Evolutionary conservation across 2,329 filamentous ascomycete genomes (phyloP).

Genomic region (Hirsutella rhossiliensis): DNA sequence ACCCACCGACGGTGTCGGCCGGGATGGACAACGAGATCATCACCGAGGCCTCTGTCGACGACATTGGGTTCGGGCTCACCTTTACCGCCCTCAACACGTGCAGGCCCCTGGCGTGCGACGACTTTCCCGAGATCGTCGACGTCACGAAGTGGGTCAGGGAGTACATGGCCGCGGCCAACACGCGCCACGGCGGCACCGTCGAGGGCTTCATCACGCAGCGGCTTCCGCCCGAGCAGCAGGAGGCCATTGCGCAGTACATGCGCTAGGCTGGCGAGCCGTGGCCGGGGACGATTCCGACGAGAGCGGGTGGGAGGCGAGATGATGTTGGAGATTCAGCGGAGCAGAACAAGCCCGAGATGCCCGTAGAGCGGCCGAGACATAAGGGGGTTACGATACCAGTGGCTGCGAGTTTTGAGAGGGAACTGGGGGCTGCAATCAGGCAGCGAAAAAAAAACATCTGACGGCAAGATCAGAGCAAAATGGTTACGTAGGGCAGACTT

Average conservation of each 20-base stretch:
- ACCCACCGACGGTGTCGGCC: conserved; percentile 59
- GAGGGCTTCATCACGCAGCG: conserved; percentile 60
- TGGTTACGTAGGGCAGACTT: too few relatives aligned
- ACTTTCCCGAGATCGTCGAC: conserved; percentile 74
- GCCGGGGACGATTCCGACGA: background rate
- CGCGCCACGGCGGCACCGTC: conserved; percentile 58
- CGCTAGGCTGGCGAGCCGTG: conserved; percentile 13
- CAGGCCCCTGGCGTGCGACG: conserved; percentile 60
- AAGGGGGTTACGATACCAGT: too few relatives aligned
- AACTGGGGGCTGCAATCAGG: too few relatives aligned
- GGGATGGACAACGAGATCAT: conserved; percentile 64
- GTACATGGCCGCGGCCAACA: conserved; percentile 68
- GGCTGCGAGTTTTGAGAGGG: too few relatives aligned
- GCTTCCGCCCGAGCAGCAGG: conserved; percentile 48
- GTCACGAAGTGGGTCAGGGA: conserved; percentile 75
- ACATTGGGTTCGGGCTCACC: conserved; percentile 86
- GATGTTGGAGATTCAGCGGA: background rate
- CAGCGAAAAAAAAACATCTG: too few relatives aligned
- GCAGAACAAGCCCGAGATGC: background rate
- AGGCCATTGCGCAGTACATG: conserved; percentile 39
- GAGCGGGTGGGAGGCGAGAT: background rate
- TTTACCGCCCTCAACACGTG: conserved; percentile 92
- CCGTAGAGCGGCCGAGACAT: too few relatives aligned
- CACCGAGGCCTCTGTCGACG: conserved; percentile 82
- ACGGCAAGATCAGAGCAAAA: too few relatives aligned